These are phyloP conservation scores for Trichoderma guizhouense DNA, from an alignment of 2,329 filamentous ascomycete genomes.

Conservation along the genomic window DNA sequence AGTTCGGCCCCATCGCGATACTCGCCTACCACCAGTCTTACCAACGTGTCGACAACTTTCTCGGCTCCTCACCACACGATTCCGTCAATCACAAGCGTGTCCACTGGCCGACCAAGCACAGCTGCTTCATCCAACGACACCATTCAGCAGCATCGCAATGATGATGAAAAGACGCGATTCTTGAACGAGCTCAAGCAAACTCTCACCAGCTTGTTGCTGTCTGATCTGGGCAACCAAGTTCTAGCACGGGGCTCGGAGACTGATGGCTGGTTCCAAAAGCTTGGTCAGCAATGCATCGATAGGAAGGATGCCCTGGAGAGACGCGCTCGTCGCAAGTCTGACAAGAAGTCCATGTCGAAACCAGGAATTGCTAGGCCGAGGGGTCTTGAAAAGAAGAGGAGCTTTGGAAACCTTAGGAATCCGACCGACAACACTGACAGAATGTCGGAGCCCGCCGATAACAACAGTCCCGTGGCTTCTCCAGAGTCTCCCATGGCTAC, in stretches of 20 bases:
- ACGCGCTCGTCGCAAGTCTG: slow-evolving; percentile 39
- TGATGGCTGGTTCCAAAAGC: slow-evolving; percentile 75
- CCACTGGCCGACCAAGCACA: slow-evolving; percentile 58
- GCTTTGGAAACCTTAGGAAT: slow-evolving; percentile 61
- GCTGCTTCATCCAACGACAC: slow-evolving; percentile 33
- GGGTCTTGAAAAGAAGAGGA: slow-evolving; percentile 63
- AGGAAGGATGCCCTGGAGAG: slow-evolving; percentile 55
- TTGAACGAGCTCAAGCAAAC: slow-evolving; percentile 73
- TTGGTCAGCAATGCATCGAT: slow-evolving; percentile 64
- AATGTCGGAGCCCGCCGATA: slow-evolving; percentile 38
- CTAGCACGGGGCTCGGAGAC: slow-evolving; percentile 91
- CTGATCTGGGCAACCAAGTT: slow-evolving; percentile 82
- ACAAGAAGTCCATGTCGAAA: slow-evolving; percentile 43
- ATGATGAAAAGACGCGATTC: slow-evolving; percentile 74
- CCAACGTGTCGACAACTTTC: slow-evolving; percentile 53
- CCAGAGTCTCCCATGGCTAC: slow-evolving; percentile 37
- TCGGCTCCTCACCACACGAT: slow-evolving; percentile 42
- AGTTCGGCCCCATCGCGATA: slow-evolving; percentile 58
- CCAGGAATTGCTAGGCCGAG: slow-evolving; percentile 46
- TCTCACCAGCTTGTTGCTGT: slow-evolving; percentile 79
- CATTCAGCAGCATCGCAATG: slow-evolving; percentile 29
- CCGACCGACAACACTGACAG: slow-evolving; percentile 43
- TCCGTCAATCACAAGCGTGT: slow-evolving; percentile 46
- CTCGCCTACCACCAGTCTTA: slow-evolving; percentile 60
- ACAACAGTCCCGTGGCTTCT: slow-evolving; percentile 34